Evolutionary conservation across 495 filamentous ascomycete species (phyloP), one percentile per base, ranked within the genome.

Genomic region (Jackrogersella minutella): DNA sequence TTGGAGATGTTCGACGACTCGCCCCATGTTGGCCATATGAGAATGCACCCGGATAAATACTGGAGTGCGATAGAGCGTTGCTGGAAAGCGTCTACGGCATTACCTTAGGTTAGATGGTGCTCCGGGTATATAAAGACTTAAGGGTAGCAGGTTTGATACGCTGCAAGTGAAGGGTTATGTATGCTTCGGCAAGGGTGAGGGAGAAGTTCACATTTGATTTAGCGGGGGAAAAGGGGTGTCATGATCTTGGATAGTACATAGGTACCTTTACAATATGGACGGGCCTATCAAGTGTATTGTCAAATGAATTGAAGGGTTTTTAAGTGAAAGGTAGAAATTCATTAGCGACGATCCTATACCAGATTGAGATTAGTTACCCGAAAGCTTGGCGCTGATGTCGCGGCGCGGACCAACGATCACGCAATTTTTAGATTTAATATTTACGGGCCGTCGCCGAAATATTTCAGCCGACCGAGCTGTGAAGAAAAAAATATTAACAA

Each of bases 21-120:
- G 16, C 72, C 77, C 1, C 84, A 86, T 67, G 84, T 86, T 10
- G 82, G 82, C 0, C 84, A 87, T 66, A 83, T 87, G 82, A 70
- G 83, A 22, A 50, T 74, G 58, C 78, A 85, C 59, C 73, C 79
- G 2, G 77, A 82, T 43, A 71, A 80, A 60, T 88, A 88, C 66
- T 88, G 85, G 85, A 62, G 58, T 6, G 76, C 72, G 40, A 81
- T 87, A 40, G 39, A 64, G 26, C 65, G 49, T 16, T 73, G 74
- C 21, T 87, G 85, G 85, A 74, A 76, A 24, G 11, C 50, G 0
- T 43, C 55, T 2, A 39, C 64, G 28, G 55, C 40, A 9, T 41
- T 64, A 24, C n/a, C n/a, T n/a, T n/a, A n/a, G n/a, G n/a, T n/a
- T n/a, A n/a, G n/a, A n/a, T n/a, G n/a, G n/a, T n/a, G n/a, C n/a